Evolutionary conservation across 176 grass and related monocot genomes (phyloP).

Genomic region (Carex pumila): DNA sequence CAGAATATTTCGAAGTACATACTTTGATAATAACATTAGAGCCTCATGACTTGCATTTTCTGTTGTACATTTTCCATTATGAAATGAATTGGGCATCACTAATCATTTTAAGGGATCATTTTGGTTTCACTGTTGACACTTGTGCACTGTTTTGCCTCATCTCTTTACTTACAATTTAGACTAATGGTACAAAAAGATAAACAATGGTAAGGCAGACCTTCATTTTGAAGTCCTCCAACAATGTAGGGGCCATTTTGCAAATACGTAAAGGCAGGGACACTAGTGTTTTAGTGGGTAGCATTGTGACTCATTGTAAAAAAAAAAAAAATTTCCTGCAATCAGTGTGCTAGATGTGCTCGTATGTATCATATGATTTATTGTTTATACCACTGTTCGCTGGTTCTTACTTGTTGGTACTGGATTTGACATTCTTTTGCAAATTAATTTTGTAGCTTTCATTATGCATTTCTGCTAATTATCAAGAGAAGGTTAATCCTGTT

Average conservation of each 20-base stretch:
- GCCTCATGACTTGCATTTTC: background rate
- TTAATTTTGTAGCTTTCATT: background rate
- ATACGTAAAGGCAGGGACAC: background rate
- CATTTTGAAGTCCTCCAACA: background rate
- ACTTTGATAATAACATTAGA: background rate
- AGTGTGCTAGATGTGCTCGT: background rate
- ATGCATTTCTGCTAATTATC: conserved; percentile 12
- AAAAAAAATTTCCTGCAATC: background rate
- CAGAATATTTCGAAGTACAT: background rate
- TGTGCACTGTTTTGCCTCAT: background rate
- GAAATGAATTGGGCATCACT: background rate
- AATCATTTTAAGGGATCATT: background rate
- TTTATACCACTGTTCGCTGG: background rate
- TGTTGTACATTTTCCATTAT: background rate
- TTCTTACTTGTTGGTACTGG: background rate
- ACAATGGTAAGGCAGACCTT: background rate
- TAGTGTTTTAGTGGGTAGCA: background rate
- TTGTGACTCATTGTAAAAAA: background rate
- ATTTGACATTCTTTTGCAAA: background rate
- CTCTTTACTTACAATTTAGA: background rate
- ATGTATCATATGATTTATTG: background rate
- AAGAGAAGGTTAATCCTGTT: background rate
- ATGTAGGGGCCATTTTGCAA: background rate
- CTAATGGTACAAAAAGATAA: background rate
- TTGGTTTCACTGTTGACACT: background rate